Evolutionary conservation across 192 early-diverging fungal species (phyloP), one percentile per base, ranked within the genome.

Genomic region (Linnemannia schmuckeri): DNA sequence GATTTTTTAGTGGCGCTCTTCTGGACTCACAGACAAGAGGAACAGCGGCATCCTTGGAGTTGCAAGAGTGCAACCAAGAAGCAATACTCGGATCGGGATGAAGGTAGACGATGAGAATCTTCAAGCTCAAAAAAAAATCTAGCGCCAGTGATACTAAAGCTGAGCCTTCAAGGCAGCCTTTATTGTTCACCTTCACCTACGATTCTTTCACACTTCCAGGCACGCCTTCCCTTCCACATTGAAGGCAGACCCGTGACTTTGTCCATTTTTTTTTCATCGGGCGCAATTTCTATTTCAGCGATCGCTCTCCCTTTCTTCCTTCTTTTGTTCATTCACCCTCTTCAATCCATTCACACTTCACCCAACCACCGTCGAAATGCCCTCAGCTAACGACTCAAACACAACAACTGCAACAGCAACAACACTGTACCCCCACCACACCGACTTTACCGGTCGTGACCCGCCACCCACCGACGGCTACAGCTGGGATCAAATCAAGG

Each of bases 391-490:
- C 9, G 61, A 66, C 0, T 30, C 10, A 33, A 35, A 12, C 61
- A 33, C 13, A 20, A 6, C 49, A 6, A 22, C 37, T 37, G 37
- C 49, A 52, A 18, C 17, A 52, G 49, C 18, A 52, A 52, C 49
- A 42, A 30, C 22, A 1, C 57, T 72, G 10, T 86, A 86, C 72
- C 85, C 79, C 22, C 85, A 81, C 44, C 61, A 76, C 1, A 40
- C 57, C 13, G 76, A 87, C 79, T 87, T 81, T 70, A 55, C 74
- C 0, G 76, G 76, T 0, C 49, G 85, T 5, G 71, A 75, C 33
- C 85, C 85, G 47, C 85, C 85, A 42, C 85, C 85, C 9, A 6
- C 57, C n/a, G 75, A 27, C 2, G 85, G 85, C 27, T 87, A 87
- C 54, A 75, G 79, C 46, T 87, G 85, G 85, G 41, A 78, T 3